These are phyloP conservation scores for Stemphylium lycopersici DNA, from an alignment of 2,329 filamentous ascomycete genomes.

Conservation along the genomic window DNA sequence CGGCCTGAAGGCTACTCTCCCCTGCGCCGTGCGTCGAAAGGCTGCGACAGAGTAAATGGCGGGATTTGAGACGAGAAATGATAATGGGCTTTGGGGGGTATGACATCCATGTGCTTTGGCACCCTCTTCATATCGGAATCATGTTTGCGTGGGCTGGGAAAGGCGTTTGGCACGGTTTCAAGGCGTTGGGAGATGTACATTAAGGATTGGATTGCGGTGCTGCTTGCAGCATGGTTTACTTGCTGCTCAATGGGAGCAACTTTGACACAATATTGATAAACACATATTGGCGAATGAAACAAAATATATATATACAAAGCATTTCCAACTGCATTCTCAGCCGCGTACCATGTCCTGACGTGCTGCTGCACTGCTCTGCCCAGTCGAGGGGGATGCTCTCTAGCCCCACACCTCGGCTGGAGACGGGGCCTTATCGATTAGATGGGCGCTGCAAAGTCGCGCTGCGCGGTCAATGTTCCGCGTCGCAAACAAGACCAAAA, in stretches of 20 bases:
- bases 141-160: conserved; percentile 2
- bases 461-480: conserved; percentile 17
- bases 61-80: neutral
- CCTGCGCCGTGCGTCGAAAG: neutral
- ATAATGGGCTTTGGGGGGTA: neutral
- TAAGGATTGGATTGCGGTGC: neutral
- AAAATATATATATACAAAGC: neutral
- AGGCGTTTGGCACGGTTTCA: neutral
- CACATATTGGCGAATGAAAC: neutral
- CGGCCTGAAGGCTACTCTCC: neutral
- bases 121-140: neutral
- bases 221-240: neutral
- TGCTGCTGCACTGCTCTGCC: neutral
- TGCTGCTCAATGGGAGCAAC: neutral
- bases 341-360: neutral
- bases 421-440: conserved; percentile 21
- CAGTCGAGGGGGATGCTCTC: neutral
- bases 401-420: conserved; percentile 20
- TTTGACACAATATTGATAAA: neutral
- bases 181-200: conserved; percentile 2
- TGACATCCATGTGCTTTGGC: neutral
- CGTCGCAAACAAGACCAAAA: conserved; percentile 22
- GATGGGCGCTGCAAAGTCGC: conserved; percentile 8
- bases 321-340: neutral
- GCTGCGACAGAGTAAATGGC: neutral